These are phyloP conservation scores for Gryganskiella cystojenkinii DNA, from an alignment of 192 early-diverging fungal genomes.

Conservation along the genomic window DNA sequence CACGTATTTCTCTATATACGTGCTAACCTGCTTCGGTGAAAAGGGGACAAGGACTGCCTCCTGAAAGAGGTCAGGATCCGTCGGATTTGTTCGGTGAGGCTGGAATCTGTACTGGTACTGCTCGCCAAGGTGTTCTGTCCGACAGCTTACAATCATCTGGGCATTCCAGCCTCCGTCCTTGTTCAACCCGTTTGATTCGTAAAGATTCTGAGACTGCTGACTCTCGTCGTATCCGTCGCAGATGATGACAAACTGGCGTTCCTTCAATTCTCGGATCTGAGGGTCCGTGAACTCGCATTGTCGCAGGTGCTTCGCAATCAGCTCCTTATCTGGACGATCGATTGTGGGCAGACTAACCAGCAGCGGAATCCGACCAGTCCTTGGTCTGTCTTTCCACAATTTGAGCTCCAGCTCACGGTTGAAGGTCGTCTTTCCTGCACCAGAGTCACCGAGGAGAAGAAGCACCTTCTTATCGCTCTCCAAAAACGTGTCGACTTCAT, in stretches of 20 bases:
- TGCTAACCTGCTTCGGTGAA: no score
- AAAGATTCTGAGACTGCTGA: background rate
- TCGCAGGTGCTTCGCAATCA: constrained; percentile 4
- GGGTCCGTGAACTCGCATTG: background rate
- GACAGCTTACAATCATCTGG: no score
- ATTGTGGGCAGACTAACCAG: constrained; percentile 3
- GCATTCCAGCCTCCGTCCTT: background rate
- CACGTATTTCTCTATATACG: background rate
- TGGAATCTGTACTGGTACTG: no score
- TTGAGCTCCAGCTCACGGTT: background rate
- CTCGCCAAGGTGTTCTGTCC: no score
- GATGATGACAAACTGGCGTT: background rate
- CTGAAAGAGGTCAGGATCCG: no score
- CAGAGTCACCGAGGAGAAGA: constrained; percentile 3
- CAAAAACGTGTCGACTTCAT: constrained; percentile 1
- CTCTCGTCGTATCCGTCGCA: constrained; percentile 5
- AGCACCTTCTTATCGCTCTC: background rate
- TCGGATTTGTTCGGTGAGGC: no score
- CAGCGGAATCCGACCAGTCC: background rate
- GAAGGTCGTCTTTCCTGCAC: constrained; percentile 11
- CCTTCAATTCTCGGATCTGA: constrained; percentile 10
- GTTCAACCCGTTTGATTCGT: background rate
- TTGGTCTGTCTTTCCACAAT: background rate
- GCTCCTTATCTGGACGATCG: background rate
- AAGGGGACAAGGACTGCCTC: no score